Evolutionary conservation across 2,329 filamentous ascomycete genomes (phyloP).

Genomic region (Scorias spongiosa): DNA sequence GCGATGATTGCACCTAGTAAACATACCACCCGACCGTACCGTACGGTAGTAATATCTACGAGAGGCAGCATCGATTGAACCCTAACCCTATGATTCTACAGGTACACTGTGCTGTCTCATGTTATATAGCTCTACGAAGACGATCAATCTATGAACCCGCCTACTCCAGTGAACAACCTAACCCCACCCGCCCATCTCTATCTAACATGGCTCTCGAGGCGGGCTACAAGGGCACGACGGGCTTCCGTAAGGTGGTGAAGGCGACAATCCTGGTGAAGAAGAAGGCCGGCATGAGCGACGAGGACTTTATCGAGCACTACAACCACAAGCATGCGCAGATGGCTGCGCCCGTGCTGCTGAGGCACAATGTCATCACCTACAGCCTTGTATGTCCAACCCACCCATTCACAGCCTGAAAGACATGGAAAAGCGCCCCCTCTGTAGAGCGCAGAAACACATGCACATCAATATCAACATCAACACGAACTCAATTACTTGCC

Average conservation of each 20-base stretch:
- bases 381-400: constrained; percentile 24
- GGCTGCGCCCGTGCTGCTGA: constrained; percentile 28
- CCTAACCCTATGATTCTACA: too few species aligned
- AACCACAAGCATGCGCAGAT: constrained; percentile 30
- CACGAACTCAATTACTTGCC: too few species aligned
- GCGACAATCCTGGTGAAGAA: constrained; percentile 32
- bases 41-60: too few species aligned
- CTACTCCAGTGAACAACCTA: too few species aligned
- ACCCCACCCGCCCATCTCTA: neutral
- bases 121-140: too few species aligned
- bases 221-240: constrained; percentile 28
- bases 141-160: too few species aligned
- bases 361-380: constrained; percentile 30
- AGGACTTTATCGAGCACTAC: constrained; percentile 30
- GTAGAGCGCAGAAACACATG: neutral
- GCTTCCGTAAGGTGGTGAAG: constrained; percentile 33
- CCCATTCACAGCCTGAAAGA: neutral
- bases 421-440: neutral
- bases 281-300: constrained; percentile 30
- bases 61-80: too few species aligned
- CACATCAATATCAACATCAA: neutral
- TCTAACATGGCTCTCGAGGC: constrained; percentile 25
- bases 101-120: too few species aligned
- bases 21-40: too few species aligned
- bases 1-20: too few species aligned